Evolutionary conservation across 2,329 filamentous ascomycete genomes (phyloP), one percentile per base, ranked within the genome.

Genomic region (Fusarium sp.): DNA sequence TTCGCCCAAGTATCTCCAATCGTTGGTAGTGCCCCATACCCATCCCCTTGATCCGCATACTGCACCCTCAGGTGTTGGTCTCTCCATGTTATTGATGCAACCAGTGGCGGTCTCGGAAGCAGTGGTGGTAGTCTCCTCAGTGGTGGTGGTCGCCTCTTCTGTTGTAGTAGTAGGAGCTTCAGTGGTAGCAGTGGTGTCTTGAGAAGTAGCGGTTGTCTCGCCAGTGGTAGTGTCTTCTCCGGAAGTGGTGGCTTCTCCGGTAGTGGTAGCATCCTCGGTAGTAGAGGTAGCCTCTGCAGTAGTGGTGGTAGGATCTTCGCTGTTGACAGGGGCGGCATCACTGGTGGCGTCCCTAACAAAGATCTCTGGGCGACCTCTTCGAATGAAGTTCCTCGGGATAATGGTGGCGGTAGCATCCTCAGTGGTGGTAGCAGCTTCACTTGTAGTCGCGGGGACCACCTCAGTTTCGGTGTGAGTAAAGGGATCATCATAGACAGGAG

Each of bases 21-120:
- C 18, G 15, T 8, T 3, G 2, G 48, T 25, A 11, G 2, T 10
- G 6, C 48, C 3, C 23, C 4, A 7, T 3, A 8, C 5, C 4
- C 18, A 35, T 1, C 27, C 57, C 7, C 6, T 8, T 9, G 12
- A 4, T 1, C 45, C 61, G 27, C 45, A 64, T 4, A 33, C 6
- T 3, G 33, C n/a, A 16, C 29, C 39, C 3, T 33, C 10, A 1
- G 57, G 57, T 14, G 61, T 19, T 16, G 57, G 57, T 3, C 27
- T 25, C 21, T 64, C 27, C 10, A 64, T 27, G 6, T 52, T 35
- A 3, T 64, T 37, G 0, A 27, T 1, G 7, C 61, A 64, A 4
- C 41, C n/a, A 4, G 11, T 39, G 7, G n/a, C 27, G 4, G 45
- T 25, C 15, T 49, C 35, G n/a, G 11, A 25, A 16, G 44, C n/a